Conservation (phyloP, 345 rosid species). For the Capsella bursapastoris region DNA sequence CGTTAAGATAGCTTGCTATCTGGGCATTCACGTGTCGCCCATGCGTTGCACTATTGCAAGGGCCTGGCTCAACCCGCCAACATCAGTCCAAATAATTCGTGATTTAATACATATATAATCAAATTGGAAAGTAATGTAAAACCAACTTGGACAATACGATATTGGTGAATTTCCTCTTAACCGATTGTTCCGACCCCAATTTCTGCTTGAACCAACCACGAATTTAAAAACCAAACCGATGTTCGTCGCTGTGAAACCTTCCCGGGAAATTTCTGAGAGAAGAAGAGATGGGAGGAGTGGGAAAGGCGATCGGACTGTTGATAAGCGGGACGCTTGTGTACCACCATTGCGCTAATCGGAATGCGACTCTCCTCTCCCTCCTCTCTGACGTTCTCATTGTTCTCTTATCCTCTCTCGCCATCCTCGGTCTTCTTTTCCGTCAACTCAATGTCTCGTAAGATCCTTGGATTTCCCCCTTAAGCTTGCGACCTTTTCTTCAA, state of each 20-base stretch:
- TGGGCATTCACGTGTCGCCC: constrained; percentile 4
- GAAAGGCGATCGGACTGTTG: constrained; percentile 65
- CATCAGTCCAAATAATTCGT: no score
- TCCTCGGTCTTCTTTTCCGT: constrained; percentile 97
- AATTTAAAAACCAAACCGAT: neutral
- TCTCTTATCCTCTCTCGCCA: constrained; percentile 96
- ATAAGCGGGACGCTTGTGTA: constrained; percentile 70
- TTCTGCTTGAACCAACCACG: neutral
- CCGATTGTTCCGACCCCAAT: no score
- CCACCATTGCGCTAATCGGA: constrained; percentile 85
- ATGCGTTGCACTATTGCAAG: constrained; percentile 28
- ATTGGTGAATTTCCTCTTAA: no score
- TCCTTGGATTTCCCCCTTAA: neutral
- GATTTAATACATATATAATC: no score
- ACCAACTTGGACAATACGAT: no score
- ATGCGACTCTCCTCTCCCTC: constrained; percentile 76
- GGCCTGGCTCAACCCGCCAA: constrained; percentile 19
- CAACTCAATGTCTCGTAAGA: constrained; percentile 86
- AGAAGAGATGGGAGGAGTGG: constrained; percentile 50
- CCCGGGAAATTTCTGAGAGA: neutral
- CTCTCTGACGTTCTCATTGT: constrained; percentile 89
- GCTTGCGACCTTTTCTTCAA: neutral
- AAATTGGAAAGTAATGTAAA: no score
- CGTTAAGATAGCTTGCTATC: constrained; percentile 21
- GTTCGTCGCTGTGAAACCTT: neutral